Evolutionary conservation across 2,329 filamentous ascomycete genomes (phyloP), one percentile per base, ranked within the genome.

Genomic region (Fusarium duplospermum): DNA sequence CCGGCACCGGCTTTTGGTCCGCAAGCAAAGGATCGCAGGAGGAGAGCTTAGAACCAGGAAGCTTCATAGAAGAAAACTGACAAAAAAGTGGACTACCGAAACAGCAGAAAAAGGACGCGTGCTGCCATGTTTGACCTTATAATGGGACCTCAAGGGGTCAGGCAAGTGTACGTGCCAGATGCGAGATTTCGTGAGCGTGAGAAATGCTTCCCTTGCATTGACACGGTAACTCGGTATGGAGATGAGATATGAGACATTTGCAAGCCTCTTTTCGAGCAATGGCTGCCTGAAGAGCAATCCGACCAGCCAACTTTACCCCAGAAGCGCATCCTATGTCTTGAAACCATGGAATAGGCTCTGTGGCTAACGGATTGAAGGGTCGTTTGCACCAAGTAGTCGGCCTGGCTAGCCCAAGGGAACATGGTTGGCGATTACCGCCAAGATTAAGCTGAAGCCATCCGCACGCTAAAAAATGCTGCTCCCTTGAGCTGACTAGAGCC

Each of bases 61-160:
- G 47, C 47, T 54, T 54, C 27, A 54, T 58, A 29, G 54, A 58
- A 3, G 10, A 22, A 16, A 16, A 16, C n/a, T 14, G 22, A 36
- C 56, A 40, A 20, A 31, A 35, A 40, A 35, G 56, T 27, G 27
- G 50, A 45, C 36, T 36, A 22, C 3, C 5, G 10, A 45, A 54
- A 33, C 9, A n/a, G 20, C 14, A 4, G 11, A 29, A 13, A 33
- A 22, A 45, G 20, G 20, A 31, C 47, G 47, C 10, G 27, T 31
- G 47, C 47, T 29, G 50, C 56, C 50, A 64, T 42, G 36, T 59
- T 36, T 45, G 62, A 35, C 62, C 42, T 64, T 64, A 47, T 64
- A 64, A 59, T 59, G 36, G 10, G 36, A 45, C 36, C 38, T 54
- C 50, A 64, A 64, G 50, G 62, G 62, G 62, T 64, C 50, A 56